phyloP scores from a whole-genome alignment of 2,329 filamentous ascomycete genomes.

The Penicillium verrucosum region DNA sequence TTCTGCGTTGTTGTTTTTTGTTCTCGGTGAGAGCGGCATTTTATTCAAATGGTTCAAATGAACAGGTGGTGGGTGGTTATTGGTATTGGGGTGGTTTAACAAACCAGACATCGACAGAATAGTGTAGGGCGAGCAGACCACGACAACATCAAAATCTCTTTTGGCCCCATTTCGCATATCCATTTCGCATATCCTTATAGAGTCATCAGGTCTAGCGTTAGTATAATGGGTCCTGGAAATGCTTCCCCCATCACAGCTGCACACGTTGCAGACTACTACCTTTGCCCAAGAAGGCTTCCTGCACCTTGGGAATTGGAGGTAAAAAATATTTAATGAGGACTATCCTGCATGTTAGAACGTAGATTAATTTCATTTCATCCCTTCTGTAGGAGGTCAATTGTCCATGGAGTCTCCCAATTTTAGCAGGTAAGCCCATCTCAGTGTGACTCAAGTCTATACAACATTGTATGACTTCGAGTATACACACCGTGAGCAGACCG shows the following conservation, averaged over 20 bases:
- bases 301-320: not conserved
- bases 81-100: not conserved
- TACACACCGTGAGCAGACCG: not conserved
- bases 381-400: slow-evolving; percentile 6
- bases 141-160: not conserved
- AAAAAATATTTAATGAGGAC: slow-evolving; percentile 3
- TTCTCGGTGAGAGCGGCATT: slow-evolving; percentile 2
- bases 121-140: not conserved
- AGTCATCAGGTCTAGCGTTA: slow-evolving; percentile 17
- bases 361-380: not conserved
- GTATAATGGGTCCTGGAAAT: slow-evolving; percentile 7
- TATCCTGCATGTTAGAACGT: not conserved
- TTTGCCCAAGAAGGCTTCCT: not conserved
- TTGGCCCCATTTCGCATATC: not conserved
- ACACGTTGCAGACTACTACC: slow-evolving; percentile 34
- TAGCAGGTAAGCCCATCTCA: slow-evolving; percentile 28
- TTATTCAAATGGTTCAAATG: not conserved
- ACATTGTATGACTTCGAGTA: not conserved
- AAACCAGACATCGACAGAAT: not conserved
- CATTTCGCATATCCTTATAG: not conserved
- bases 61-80: not conserved
- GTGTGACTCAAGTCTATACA: not conserved
- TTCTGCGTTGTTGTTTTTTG: not conserved
- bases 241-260: slow-evolving; percentile 30
- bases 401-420: slow-evolving; percentile 34